These are phyloP conservation scores for Serendipita vermifera DNA, from an alignment of 768 basidiomycete genomes.

Conservation along the genomic window DNA sequence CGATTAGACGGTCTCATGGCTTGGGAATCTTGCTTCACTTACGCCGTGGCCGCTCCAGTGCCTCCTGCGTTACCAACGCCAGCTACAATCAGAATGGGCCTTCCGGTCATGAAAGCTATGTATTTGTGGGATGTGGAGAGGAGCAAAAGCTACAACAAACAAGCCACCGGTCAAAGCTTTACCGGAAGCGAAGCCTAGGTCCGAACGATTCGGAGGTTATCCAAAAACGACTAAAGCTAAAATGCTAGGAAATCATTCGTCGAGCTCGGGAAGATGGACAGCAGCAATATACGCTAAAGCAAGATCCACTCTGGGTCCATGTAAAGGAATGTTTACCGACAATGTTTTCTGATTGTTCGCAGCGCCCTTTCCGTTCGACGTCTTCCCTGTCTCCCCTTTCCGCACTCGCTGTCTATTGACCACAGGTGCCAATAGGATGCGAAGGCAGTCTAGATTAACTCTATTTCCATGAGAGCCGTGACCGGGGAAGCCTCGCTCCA, in stretches of 20 bases:
- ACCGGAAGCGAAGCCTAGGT: neutral
- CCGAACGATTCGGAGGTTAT: neutral
- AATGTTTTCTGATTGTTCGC: conserved; percentile 39
- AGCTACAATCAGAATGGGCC: conserved; percentile 43
- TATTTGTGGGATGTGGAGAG: neutral
- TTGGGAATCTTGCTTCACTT: conserved; percentile 13
- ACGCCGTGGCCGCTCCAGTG: conserved; percentile 32
- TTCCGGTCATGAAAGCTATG: neutral
- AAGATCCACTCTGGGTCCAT: conserved; percentile 76
- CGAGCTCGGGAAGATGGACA: conserved; percentile 64
- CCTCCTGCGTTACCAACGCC: conserved; percentile 34
- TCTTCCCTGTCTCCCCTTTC: conserved; percentile 39
- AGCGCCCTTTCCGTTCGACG: conserved; percentile 30
- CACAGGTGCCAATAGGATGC: conserved; percentile 64
- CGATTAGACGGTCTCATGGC: conserved; percentile 24
- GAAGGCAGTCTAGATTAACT: conserved; percentile 45
- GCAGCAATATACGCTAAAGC: conserved; percentile 76
- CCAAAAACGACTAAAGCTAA: neutral
- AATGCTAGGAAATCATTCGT: conserved; percentile 20
- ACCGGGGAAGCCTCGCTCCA: no score
- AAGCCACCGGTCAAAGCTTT: no score
- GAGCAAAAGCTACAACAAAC: no score
- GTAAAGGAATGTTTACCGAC: conserved; percentile 68
- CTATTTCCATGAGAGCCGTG: no score
- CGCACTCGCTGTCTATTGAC: conserved; percentile 46